phyloP scores from a whole-genome alignment of 129 eudicot genomes.

The Sambucus nigra region DNA sequence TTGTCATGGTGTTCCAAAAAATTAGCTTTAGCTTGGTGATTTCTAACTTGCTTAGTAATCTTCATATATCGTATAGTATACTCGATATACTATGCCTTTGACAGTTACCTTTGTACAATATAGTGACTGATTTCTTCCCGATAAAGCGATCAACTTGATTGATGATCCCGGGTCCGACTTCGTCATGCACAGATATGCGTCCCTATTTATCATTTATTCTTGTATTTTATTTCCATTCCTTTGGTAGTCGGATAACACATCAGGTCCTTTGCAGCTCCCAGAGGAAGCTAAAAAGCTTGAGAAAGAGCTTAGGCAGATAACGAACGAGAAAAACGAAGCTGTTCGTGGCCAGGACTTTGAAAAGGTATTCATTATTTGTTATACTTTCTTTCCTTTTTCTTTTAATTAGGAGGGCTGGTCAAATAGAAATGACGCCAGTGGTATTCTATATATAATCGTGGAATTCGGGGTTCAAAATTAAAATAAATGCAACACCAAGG shows the following conservation, averaged over 20 bases:
- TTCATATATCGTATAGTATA: neutral
- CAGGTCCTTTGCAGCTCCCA: slow-evolving; percentile 49
- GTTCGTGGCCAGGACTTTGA: slow-evolving; percentile 87
- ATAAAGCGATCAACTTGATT: slow-evolving; percentile 77
- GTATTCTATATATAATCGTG: neutral
- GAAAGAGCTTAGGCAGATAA: slow-evolving; percentile 78
- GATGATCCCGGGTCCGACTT: slow-evolving; percentile 88
- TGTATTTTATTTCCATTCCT: neutral
- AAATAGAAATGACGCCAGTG: too few species aligned
- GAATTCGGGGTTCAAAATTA: neutral
- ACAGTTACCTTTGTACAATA: slow-evolving; percentile 5
- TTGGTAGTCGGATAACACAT: neutral
- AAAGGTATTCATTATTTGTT: slow-evolving; percentile 36
- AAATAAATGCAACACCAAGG: too few species aligned
- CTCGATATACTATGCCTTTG: slow-evolving; percentile 1
- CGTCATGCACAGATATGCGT: slow-evolving; percentile 64
- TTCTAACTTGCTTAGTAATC: too few species aligned
- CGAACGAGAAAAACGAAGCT: slow-evolving; percentile 80
- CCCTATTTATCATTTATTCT: neutral
- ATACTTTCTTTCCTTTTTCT: too few species aligned
- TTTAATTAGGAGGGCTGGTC: neutral
- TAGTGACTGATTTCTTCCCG: slow-evolving; percentile 88
- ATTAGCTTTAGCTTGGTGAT: too few species aligned
- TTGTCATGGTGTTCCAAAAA: too few species aligned
- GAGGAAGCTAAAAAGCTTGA: slow-evolving; percentile 91